Base-by-base conservation (phyloP, 768 basidiomycete species). In the Auricularia sp. region DNA sequence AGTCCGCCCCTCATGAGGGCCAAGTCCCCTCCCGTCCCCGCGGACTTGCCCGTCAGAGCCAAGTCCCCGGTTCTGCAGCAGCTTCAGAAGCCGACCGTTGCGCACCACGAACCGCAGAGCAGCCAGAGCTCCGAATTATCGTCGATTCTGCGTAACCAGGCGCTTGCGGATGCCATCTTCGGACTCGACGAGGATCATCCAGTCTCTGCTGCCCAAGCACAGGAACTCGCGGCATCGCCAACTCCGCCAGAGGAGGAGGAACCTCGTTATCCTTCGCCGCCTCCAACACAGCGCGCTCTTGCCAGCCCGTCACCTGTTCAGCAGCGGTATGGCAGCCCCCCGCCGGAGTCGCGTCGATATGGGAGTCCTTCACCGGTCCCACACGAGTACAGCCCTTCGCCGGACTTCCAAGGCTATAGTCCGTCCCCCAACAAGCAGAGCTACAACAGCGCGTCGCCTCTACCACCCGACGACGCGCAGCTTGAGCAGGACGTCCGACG, bases 151-250 rank as follows among this genome's bases (percentile, higher is more conserved):
- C 81, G 85, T 62, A 86, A 87, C 67, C 79, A 87, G 67, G 87
- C 88, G 70, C 80, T 93, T n/a, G 87, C 90, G 2, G 86, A 87
- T 64, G 86, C 85, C 18, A 75, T 93, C 51, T 91, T 92, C 68
- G 89, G 87, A 18, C 73, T 23, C 23, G 56, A 59, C 5, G 56
- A 59, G 14, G 56, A 59, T 7, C 29, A 29, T 14, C 56, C 34
- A 5, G 23, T 59, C 11, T 33, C 56, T 59, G 56, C 34, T 3
- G 56, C 56, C 10, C 56, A 59, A 33, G 56, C 56, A 10, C 23
- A 29, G 29, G 47, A 21, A 18, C 21, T 51, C 18, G 14, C 23
- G 23, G 23, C 56, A 10, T 29, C 23, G 56, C 29, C 56, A 18
- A 18, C 33, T 21, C 14, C 56, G 29, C 56, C 56, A 23, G 56